Conservation (phyloP, 176 grass and related monocot species). For the Carex kokanica region DNA sequence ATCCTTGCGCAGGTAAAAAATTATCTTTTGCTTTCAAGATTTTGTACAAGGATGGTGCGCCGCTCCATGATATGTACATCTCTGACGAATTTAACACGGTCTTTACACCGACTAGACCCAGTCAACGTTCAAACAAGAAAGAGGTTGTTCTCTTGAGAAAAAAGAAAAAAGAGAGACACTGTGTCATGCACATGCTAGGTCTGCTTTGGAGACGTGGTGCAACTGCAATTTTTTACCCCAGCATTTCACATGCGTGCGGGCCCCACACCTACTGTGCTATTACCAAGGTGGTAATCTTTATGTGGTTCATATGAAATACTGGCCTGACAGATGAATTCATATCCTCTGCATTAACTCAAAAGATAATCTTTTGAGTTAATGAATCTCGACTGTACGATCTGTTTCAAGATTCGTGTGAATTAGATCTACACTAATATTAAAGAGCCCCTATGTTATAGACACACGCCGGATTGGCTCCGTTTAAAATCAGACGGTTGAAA, state of each 20-base stretch:
- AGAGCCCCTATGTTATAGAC: too few species aligned
- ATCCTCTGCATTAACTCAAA: too few species aligned
- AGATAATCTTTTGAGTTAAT: too few species aligned
- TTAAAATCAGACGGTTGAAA: too few species aligned
- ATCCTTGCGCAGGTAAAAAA: background rate
- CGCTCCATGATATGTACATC: background rate
- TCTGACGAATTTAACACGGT: too few species aligned
- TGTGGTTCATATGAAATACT: background rate
- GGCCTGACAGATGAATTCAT: too few species aligned
- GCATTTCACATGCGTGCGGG: background rate
- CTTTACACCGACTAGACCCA: background rate
- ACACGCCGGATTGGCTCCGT: too few species aligned
- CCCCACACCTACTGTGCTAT: background rate
- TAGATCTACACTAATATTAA: too few species aligned
- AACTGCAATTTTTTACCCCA: background rate
- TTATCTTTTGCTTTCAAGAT: background rate
- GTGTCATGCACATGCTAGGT: background rate
- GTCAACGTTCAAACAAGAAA: background rate
- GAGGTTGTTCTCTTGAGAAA: background rate
- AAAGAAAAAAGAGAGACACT: background rate
- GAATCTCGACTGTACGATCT: too few species aligned
- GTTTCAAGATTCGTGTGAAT: too few species aligned
- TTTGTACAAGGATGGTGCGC: background rate
- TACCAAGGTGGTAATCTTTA: background rate
- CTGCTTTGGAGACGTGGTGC: background rate